Evolutionary conservation across 805 yeast genomes (phyloP).

Genomic region (Yamadazyma takamatsuzukensis): DNA sequence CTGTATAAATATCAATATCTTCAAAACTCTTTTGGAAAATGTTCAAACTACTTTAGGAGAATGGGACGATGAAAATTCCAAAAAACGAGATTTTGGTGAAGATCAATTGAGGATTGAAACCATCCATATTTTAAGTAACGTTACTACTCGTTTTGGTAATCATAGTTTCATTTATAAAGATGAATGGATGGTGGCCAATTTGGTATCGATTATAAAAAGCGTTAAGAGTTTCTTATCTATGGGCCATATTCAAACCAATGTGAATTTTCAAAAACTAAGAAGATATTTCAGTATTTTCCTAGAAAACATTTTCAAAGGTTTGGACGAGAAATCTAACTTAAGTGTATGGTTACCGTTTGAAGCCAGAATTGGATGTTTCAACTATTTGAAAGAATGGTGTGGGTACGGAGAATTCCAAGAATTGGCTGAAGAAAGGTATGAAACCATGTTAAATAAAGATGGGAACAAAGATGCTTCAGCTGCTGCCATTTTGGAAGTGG

Average conservation of each 20-base stretch:
- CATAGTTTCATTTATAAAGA: constrained; percentile 53
- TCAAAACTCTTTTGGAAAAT: constrained; percentile 75
- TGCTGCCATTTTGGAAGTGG: constrained; percentile 77
- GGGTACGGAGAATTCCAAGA: constrained; percentile 71
- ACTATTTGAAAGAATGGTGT: constrained; percentile 89
- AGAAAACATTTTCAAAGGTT: constrained; percentile 65
- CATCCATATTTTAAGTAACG: constrained; percentile 66
- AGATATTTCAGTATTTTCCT: constrained; percentile 80
- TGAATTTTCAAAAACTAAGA: constrained; percentile 72
- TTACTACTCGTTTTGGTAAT: constrained; percentile 58
- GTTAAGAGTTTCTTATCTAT: constrained; percentile 57
- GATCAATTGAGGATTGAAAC: constrained; percentile 66
- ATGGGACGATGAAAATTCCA: constrained; percentile 34
- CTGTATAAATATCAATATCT: constrained; percentile 85
- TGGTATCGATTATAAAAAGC: constrained; percentile 59
- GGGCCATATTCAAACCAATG: constrained; percentile 57
- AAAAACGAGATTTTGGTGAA: constrained; percentile 30
- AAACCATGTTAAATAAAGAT: constrained; percentile 46
- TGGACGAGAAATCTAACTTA: constrained; percentile 36
- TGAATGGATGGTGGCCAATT: constrained; percentile 61
- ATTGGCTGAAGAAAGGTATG: constrained; percentile 64
- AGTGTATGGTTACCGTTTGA: constrained; percentile 75
- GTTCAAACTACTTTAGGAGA: constrained; percentile 56
- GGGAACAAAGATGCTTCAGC: constrained; percentile 45
- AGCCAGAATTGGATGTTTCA: constrained; percentile 78